Base-by-base conservation (phyloP, 164 flowering plant species). In the Magnolia kwangsiensis region DNA sequence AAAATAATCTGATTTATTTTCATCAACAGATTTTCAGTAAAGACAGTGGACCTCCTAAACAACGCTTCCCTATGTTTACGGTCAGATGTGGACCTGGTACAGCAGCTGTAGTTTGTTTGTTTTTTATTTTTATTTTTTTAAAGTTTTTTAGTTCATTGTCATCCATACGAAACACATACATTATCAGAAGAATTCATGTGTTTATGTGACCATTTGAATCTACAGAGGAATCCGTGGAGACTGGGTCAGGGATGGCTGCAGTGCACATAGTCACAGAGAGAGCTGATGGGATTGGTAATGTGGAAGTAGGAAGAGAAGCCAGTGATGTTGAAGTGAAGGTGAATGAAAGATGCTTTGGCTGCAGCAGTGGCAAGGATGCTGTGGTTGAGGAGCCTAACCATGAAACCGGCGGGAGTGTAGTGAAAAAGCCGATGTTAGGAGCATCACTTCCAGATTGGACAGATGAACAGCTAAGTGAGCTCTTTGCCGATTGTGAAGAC, bases 401-500 rank as follows among this genome's bases (percentile, higher is more conserved):
- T 37, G 83, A 80, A 76, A 69, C n/a, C 45, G 61, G 8, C 31
- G 80, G n/a, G n/a, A 77, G 20, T 49, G 79, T 63, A 73, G 72
- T 24, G 21, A 50, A 69, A 58, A 72, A 74, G 58, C 24, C 58
- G 8, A 45, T 72, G 24, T 61, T 81, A 3, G 83, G 23, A 76
- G 73, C 77, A 66, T 71, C 88, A 72, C 82, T 85, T 8, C 89
- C 91, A 8, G 72, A 83, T 55, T 93, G 94, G 93, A 93, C 97
- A 18, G 94, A 91, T 71, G 94, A 93, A 78, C 94, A 93, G 81
- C 82, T 93, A 51, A 85, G 82, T 50, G 88, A 87, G 83, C 90
- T 93, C 7, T 84, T 88, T 68, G 87, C 78, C 50, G 82, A 73
- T 68, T 84, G 80, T 80, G 81, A 80, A 73, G 84, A 83, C 1